Percentiles rank a stretch among this genome's conserved stretches.
phyloP scores from a whole-genome alignment of 129 eudicot genomes.

The Smallanthus sonchifolius region DNA sequence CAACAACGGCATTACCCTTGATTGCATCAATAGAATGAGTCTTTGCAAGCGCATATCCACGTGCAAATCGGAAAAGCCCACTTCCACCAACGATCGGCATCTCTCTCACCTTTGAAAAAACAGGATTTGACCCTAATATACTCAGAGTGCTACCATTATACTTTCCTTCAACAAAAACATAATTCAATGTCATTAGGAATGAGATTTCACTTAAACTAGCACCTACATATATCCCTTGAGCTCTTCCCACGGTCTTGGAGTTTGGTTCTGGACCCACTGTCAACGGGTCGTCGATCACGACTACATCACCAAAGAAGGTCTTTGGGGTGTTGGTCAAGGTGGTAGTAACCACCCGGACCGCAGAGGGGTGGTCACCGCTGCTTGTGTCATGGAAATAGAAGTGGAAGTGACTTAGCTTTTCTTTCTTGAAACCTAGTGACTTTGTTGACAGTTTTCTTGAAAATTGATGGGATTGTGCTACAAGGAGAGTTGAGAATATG shows the following conservation, averaged over 20 bases:
- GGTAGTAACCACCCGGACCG: constrained; percentile 5
- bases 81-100: constrained; percentile 25
- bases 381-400: constrained; percentile 25
- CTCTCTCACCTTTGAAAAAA: constrained; percentile 12
- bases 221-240: not conserved
- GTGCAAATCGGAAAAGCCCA: constrained; percentile 4
- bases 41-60: constrained; percentile 18
- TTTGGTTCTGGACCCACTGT: too few species aligned
- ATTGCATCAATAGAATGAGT: not conserved
- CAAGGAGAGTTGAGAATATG: not conserved
- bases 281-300: not conserved
- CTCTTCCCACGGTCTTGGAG: too few species aligned
- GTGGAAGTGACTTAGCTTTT: constrained; percentile 25
- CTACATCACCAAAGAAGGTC: not conserved
- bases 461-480: not conserved
- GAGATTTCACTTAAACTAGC: not conserved
- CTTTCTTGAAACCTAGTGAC: constrained; percentile 19
- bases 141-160: constrained; percentile 34
- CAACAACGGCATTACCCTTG: constrained; percentile 3
- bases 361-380: constrained; percentile 15
- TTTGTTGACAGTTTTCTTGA: not conserved
- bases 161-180: not conserved
- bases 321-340: not conserved
- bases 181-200: not conserved
- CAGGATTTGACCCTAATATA: constrained; percentile 7